Conservation (phyloP, 441 rosid genomes). For the Corymbia citriodora region DNA sequence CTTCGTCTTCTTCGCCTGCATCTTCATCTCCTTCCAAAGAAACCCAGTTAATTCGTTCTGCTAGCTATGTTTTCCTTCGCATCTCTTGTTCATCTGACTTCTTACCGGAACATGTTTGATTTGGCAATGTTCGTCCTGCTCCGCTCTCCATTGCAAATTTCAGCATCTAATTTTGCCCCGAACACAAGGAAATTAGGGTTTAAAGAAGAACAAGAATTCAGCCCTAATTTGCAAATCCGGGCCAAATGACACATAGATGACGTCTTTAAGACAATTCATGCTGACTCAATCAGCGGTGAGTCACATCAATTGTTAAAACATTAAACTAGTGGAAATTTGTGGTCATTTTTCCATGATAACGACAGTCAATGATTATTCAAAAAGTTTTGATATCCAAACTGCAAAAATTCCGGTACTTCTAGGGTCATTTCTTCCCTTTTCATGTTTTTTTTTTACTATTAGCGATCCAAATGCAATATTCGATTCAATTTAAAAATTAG, state of each 20-base stretch:
- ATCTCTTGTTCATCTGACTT: too few relatives aligned
- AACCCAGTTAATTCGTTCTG: too few relatives aligned
- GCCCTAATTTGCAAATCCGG: not conserved
- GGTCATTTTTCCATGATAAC: not conserved
- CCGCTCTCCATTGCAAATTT: not conserved
- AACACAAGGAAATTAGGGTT: not conserved
- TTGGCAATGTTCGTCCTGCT: not conserved
- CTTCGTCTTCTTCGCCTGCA: too few relatives aligned
- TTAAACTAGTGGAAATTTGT: not conserved
- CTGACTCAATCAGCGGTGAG: not conserved
- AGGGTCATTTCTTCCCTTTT: not conserved
- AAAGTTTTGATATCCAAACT: accelerated
- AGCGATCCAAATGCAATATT: not conserved
- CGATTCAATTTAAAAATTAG: too few relatives aligned
- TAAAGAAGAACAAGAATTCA: not conserved
- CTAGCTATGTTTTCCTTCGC: too few relatives aligned
- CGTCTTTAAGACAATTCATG: too few relatives aligned
- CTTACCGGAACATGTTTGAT: too few relatives aligned
- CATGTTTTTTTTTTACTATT: not conserved
- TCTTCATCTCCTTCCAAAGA: too few relatives aligned
- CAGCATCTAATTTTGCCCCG: not conserved
- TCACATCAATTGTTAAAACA: not conserved
- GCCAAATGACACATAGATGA: too few relatives aligned
- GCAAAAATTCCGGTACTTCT: not conserved
- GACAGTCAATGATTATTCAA: not conserved